Percentiles rank a stretch among this genome's conserved stretches.
phyloP scores from a whole-genome alignment of 495 filamentous ascomycete species.

The Xylaria nigripes region DNA sequence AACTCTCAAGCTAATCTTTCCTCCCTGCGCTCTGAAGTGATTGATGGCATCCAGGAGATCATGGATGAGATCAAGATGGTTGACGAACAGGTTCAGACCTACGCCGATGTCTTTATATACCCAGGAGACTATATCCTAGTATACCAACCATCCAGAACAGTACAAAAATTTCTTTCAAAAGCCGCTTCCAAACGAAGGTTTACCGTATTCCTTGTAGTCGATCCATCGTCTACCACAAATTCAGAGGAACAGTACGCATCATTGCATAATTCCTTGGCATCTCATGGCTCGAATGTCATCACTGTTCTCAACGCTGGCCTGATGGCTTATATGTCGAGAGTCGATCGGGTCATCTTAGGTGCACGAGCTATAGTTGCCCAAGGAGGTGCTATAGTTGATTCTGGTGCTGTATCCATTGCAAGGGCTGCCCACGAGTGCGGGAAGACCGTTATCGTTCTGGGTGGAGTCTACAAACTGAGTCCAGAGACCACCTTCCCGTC shows the following conservation, averaged over 20 bases:
- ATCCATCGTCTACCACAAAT: slow-evolving; percentile 36
- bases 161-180: slow-evolving; percentile 77
- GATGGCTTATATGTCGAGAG: slow-evolving; percentile 84
- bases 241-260: slow-evolving; percentile 30
- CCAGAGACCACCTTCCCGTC: slow-evolving; percentile 67
- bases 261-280: slow-evolving; percentile 67
- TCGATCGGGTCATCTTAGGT: slow-evolving; percentile 87
- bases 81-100: slow-evolving; percentile 79
- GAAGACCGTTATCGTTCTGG: slow-evolving; percentile 75
- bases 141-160: slow-evolving; percentile 67
- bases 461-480: slow-evolving; percentile 82
- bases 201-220: slow-evolving; percentile 73
- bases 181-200: slow-evolving; percentile 81
- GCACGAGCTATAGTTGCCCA: slow-evolving; percentile 81
- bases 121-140: slow-evolving; percentile 83
- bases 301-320: slow-evolving; percentile 75
- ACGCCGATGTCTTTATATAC: slow-evolving; percentile 82
- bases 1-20: slow-evolving; percentile 27
- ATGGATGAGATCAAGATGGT: slow-evolving; percentile 84
- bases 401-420: slow-evolving; percentile 70
- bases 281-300: slow-evolving; percentile 70
- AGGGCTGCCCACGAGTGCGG: slow-evolving; percentile 71
- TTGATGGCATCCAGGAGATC: slow-evolving; percentile 82
- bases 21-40: slow-evolving; percentile 77
- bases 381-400: slow-evolving; percentile 71